Base-by-base conservation (phyloP, 2,329 filamentous ascomycete species). In the Periconia sp. region DNA sequence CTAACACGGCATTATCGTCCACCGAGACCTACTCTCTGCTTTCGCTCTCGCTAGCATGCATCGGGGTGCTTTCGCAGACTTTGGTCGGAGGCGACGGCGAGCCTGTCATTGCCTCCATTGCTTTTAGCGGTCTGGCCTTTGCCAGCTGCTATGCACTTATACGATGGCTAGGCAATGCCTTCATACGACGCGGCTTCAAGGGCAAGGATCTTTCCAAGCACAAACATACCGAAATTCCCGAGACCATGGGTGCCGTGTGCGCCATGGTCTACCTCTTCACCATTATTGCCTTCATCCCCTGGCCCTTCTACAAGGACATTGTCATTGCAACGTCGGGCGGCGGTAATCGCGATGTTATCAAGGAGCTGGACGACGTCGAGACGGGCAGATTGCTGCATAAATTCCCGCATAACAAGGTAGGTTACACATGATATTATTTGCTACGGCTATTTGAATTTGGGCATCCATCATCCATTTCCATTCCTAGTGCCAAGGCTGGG, bases 261-360 rank as follows among this genome's bases (percentile, higher is more conserved):
- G 94, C 93, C 9, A 85, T 94, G 61, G 92, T 97, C 23, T 97
- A 97, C 76, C 82, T 99, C 42, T 82, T 99, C 60, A 84, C 87
- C 47, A 82, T 97, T 61, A 95, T 97, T 62, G 79, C 91, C 58
- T 99, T 99, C 73, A 92, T 97, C 54, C 94, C 94, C 0, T 96
- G 97, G 75, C 90, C 92, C 1, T 97, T 99, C 74, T 97, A 97
- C 80, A 96, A 97, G 76, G 93, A 97, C 72, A 95, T 99, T 61
- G 92, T 97, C 23, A 90, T 91, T 15, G 92, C 92, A 40, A 97
- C 94, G 18, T 96, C 91, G 61, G 94, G 92, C 58, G 92, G 92
- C 59, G 92, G 92, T 46, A 97, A 97, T 74, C 82, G 90, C 59
- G 93, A 97, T 76, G 86, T 94, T 6, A 89, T 95, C 13, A 76